phyloP scores from a whole-genome alignment of 345 rosid genomes.

The thale cress (Arabidopsis thaliana) region DNA sequence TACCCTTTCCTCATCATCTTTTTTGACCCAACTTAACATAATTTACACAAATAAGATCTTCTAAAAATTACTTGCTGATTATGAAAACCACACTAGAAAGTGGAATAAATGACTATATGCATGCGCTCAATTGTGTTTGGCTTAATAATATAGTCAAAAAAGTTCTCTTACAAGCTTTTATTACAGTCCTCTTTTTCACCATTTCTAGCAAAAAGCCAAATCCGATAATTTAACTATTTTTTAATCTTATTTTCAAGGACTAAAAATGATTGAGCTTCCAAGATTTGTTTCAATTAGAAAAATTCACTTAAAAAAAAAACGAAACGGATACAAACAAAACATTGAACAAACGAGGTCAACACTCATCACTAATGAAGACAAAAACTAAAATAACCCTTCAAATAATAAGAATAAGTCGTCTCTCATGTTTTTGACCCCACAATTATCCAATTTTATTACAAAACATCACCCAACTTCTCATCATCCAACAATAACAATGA shows the following conservation, averaged over 20 bases:
- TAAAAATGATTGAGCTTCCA: conserved; percentile 16
- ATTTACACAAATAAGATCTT: neutral
- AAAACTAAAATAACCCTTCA: neutral
- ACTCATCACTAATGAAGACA: conserved; percentile 25
- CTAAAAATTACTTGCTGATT: neutral
- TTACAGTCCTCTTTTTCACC: conserved; percentile 31
- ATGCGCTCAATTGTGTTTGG: conserved; percentile 25
- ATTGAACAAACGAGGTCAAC: conserved; percentile 19
- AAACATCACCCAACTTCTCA: conserved; percentile 44
- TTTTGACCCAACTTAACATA: conserved; percentile 11
- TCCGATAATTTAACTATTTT: neutral
- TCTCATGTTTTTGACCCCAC: conserved; percentile 23
- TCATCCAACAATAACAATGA: conserved; percentile 44
- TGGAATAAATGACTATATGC: conserved; percentile 1
- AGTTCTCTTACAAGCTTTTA: conserved; percentile 30
- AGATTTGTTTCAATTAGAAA: conserved; percentile 27
- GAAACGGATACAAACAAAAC: conserved; percentile 7
- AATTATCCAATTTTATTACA: conserved; percentile 24
- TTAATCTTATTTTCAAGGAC: neutral
- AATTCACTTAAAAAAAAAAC: conserved; percentile 9
- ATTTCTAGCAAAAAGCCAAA: conserved; percentile 10
- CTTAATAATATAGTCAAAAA: conserved; percentile 28
- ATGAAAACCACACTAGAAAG: conserved; percentile 10
- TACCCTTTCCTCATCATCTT: conserved; percentile 32
- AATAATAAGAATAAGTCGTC: conserved; percentile 23